Base-by-base conservation (phyloP, 1,139 yeast species). In the Nakaseomyces glabratus region DNA sequence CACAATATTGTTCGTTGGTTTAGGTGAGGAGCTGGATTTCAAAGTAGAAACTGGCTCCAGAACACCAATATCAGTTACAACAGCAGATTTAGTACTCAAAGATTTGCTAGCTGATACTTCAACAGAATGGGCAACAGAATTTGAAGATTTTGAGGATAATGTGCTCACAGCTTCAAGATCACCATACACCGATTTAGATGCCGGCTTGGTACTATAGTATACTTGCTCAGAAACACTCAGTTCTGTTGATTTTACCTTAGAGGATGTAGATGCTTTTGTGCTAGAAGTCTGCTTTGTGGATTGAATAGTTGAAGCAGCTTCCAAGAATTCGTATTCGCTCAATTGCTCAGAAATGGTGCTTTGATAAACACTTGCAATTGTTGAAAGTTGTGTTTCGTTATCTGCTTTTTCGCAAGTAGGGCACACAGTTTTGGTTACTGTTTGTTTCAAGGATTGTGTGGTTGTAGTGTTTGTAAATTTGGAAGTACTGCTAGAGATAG, bases 401-500 rank as follows among this genome's bases (percentile, higher is more conserved):
- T 26, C 15, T 13, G 10, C 20, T 8, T 9, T 21, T 15, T 40
- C 32, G 7, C 35, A 34, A 6, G 42, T 34, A 9, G 36, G 16
- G 15, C 36, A 33, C 1, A 28, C 29, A 16, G 30, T 30, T 8
- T 25, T 25, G 4, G 39, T 15, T 13, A 32, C 13, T 3, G 25
- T 33, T 10, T 28, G 13, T 6, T 13, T 13, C 8, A 11, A 12
- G 9, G 26, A 13, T 3, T 16, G 18, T 3, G 29, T 20, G 4
- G 32, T 13, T n/a, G n/a, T n/a, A n/a, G n/a, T n/a, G n/a, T n/a
- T n/a, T n/a, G n/a, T n/a, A n/a, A n/a, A n/a, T n/a, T n/a, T n/a
- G n/a, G n/a, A n/a, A n/a, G n/a, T n/a, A n/a, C n/a, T n/a, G n/a
- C n/a, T n/a, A n/a, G n/a, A n/a, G n/a, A n/a, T n/a, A n/a, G n/a